Base-by-base conservation (phyloP, 495 filamentous ascomycete species). In the Hypoxylon crocopeplum region DNA sequence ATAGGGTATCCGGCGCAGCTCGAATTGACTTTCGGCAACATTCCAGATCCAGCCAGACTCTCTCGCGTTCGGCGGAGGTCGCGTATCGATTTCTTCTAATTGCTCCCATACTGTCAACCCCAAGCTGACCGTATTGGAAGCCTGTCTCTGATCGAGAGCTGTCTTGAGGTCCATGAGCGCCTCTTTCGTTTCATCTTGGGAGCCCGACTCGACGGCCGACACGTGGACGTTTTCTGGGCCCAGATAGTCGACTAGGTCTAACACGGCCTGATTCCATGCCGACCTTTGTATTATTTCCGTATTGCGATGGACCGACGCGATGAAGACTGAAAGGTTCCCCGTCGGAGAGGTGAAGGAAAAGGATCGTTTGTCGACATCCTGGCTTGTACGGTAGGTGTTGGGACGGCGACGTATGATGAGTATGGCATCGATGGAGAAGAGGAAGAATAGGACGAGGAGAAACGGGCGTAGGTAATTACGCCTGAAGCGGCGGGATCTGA, bases 241-340 rank as follows among this genome's bases (percentile, higher is more conserved):
- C 6, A 88, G 69, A 27, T 78, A 70, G 46, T 75, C 66, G 17
- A 79, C 74, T 17, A 89, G 73, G 4, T 37, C 79, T 0, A 86
- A 19, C 5, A 91, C 69, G 0, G 85, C 84, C 7, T 75, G 59
- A 55, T 75, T 86, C 87, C 86, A 90, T 61, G 84, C 76, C 7
- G 69, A 75, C 8, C 81, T 77, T 7, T 88, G 71, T 21, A 88
- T 77, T 7, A 56, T 22, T 50, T 83, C 86, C 47, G 83, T 87
- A 63, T 88, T 89, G 77, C 86, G 87, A 52, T 89, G 84, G 17
- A 85, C 79, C 56, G 80, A 83, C 7, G 86, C 84, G 50, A 91
- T 87, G 71, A 82, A 89, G 53, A 91, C 55, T 11, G 57, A 62
- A 4, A 51, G 53, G 19, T 72, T 72, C 13, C 54, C 40, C 10